A percentile compares a stretch with the other conserved stretches of the same genome.
Conservation (phyloP, 345 rosid genomes). For the Eucalyptus leucophloia region DNA sequence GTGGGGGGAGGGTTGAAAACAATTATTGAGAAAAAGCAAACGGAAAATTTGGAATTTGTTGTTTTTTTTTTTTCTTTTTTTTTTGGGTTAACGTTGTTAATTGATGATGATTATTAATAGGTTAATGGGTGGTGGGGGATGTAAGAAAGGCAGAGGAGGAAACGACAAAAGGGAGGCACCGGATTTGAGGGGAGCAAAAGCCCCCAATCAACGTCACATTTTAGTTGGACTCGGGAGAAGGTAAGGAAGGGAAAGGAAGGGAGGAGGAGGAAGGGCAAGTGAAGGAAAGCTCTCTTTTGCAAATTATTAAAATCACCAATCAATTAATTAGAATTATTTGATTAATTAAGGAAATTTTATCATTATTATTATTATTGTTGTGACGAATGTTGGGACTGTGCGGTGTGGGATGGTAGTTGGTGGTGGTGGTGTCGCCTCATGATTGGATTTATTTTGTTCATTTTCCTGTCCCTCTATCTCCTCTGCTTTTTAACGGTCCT, state of each 20-base stretch:
- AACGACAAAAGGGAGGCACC: neutral
- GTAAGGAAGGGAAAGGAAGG: too few relatives aligned
- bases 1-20: neutral
- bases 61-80: neutral
- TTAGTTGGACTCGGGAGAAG: neutral
- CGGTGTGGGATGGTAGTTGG: neutral
- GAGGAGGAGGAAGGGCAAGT: neutral
- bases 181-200: neutral
- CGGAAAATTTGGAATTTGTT: neutral
- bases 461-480: neutral
- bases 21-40: neutral
- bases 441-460: neutral
- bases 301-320: neutral
- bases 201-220: neutral
- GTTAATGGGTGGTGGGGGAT: neutral
- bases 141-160: neutral
- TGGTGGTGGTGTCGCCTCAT: neutral
- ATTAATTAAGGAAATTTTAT: too few relatives aligned
- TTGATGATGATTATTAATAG: too few relatives aligned
- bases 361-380: too few relatives aligned
- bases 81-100: neutral
- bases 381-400: neutral
- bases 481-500: neutral
- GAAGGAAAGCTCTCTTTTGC: neutral
- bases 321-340: too few relatives aligned